These are phyloP conservation scores for Carex myosuroides DNA, from an alignment of 176 grass and related monocot species.

Conservation along the genomic window DNA sequence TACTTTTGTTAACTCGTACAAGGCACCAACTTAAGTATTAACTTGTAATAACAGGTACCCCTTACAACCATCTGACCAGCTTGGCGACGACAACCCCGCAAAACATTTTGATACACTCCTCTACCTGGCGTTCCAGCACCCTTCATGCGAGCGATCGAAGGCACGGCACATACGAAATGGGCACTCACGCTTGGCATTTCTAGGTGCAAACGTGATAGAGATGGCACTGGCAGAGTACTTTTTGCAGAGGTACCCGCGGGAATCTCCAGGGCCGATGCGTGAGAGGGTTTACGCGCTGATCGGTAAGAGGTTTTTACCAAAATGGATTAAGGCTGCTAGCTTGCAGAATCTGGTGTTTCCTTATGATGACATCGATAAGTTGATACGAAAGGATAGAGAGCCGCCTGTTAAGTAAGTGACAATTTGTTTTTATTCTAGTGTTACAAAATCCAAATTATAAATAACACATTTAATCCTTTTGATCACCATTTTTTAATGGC, in stretches of 20 bases:
- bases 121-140: constrained; percentile 91
- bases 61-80: constrained; percentile 65
- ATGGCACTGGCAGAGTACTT: constrained; percentile 83
- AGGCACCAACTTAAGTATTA: neutral
- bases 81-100: constrained; percentile 76
- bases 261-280: constrained; percentile 83
- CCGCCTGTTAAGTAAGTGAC: constrained; percentile 71
- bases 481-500: neutral
- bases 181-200: constrained; percentile 81
- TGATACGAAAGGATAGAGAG: constrained; percentile 87
- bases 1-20: neutral
- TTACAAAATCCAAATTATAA: neutral
- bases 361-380: constrained; percentile 83
- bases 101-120: constrained; percentile 88
- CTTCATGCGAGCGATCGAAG: constrained; percentile 55
- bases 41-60: constrained; percentile 41
- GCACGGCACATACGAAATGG: constrained; percentile 74
- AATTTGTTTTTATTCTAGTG: neutral
- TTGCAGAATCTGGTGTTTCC: constrained; percentile 98
- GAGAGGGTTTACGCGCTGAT: constrained; percentile 86
- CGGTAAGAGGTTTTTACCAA: constrained; percentile 62
- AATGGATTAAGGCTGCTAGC: constrained; percentile 85
- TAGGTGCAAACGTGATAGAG: constrained; percentile 84
- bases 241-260: constrained; percentile 87
- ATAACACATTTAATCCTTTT: neutral